Percentiles rank a stretch among this genome's conserved stretches.
phyloP scores from a whole-genome alignment of 352 stramenopile genomes.

The Phytopythium chamaehyphon region DNA sequence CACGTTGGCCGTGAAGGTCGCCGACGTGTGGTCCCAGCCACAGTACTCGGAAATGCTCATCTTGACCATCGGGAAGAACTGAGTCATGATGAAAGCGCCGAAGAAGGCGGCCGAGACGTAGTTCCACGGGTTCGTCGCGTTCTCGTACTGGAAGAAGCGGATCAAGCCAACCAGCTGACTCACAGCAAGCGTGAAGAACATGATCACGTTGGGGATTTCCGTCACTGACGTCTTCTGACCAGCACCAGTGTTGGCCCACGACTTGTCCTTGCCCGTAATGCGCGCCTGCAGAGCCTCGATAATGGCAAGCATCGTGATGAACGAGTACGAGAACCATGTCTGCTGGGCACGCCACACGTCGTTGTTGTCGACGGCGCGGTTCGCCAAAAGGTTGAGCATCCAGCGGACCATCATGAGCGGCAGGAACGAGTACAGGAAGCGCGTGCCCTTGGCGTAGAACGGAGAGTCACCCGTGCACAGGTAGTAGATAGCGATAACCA shows the following conservation, averaged over 20 bases:
- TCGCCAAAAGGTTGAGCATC: conserved; percentile 81
- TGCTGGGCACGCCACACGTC: conserved; percentile 88
- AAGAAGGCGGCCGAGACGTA: conserved; percentile 89
- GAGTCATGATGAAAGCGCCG: conserved; percentile 81
- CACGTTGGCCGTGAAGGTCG: conserved; percentile 82
- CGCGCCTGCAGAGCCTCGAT: conserved; percentile 72
- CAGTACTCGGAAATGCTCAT: conserved; percentile 90
- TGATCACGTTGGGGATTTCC: conserved; percentile 86
- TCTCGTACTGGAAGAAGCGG: conserved; percentile 89
- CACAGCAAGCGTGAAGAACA: conserved; percentile 83
- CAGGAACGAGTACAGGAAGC: conserved; percentile 88
- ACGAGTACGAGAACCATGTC: conserved; percentile 90
- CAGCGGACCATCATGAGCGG: conserved; percentile 73
- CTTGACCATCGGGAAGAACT: conserved; percentile 90
- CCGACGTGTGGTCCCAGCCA: conserved; percentile 82
- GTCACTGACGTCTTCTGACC: conserved; percentile 86
- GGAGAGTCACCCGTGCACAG: conserved; percentile 79
- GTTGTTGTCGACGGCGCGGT: conserved; percentile 86
- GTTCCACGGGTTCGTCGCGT: conserved; percentile 85
- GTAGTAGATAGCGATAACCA: conserved; percentile 84
- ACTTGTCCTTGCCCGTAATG: conserved; percentile 81
- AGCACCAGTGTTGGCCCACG: conserved; percentile 88
- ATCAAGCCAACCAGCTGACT: conserved; percentile 74
- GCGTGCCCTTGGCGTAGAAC: conserved; percentile 78
- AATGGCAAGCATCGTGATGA: conserved; percentile 87